These are phyloP conservation scores for Ustilago loliicola DNA, from an alignment of 1,284 basidiomycete species.

Conservation along the genomic window DNA sequence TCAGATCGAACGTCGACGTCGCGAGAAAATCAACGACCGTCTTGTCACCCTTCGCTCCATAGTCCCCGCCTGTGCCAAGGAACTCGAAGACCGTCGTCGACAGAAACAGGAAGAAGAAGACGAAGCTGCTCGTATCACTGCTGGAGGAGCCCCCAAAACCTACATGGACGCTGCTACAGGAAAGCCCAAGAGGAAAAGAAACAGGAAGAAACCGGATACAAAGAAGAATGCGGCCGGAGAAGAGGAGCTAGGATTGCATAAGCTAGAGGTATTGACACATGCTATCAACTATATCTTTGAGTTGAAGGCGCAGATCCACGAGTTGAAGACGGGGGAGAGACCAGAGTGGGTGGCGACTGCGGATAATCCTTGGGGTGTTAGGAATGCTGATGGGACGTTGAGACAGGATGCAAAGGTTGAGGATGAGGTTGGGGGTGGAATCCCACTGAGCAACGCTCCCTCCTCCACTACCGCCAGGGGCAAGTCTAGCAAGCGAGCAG, in stretches of 20 bases:
- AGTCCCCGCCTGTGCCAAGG: conserved; percentile 65
- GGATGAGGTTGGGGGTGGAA: conserved; percentile 31
- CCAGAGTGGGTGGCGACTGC: conserved; percentile 44
- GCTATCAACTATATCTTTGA: conserved; percentile 67
- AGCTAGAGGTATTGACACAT: conserved; percentile 64
- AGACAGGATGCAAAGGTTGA: conserved; percentile 44
- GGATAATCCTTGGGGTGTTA: conserved; percentile 44
- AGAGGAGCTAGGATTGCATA: conserved; percentile 63
- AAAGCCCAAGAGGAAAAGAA: conserved; percentile 61
- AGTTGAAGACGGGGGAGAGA: conserved; percentile 48
- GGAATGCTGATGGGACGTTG: conserved; percentile 30
- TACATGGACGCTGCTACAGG: conserved; percentile 54
- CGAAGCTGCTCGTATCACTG: conserved; percentile 48
- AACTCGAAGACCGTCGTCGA: conserved; percentile 56
- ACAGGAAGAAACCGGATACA: conserved; percentile 49
- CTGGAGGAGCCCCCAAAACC: conserved; percentile 46
- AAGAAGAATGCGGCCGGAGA: conserved; percentile 41
- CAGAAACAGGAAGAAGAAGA: conserved; percentile 57
- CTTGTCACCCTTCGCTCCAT: conserved; percentile 64
- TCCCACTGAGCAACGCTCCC: conserved; percentile 5
- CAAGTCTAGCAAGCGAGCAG: background rate
- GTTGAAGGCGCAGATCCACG: conserved; percentile 56
- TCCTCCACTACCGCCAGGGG: background rate
- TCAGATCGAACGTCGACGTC: conserved; percentile 67
- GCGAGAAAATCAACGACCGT: conserved; percentile 70